Conservation (phyloP, 176 grass and related monocot species). For the Thalia dealbata region DNA sequence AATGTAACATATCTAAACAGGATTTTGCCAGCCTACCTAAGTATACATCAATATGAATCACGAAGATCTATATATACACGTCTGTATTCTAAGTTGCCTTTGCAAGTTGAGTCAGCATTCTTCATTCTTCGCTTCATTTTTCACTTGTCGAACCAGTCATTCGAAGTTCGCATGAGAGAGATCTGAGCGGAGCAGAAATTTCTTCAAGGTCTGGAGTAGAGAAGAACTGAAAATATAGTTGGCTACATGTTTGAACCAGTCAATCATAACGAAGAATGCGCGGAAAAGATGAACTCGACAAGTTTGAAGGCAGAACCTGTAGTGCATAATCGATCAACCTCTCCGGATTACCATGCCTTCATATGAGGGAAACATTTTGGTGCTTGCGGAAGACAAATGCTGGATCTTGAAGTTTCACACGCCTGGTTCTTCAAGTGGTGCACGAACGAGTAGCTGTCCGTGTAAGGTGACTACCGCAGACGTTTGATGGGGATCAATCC, state of each 20-base stretch:
- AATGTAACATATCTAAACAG: too few species aligned
- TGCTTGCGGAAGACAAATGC: background rate
- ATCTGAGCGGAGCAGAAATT: too few species aligned
- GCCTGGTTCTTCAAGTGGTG: slow-evolving; percentile 34
- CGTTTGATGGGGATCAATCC: slow-evolving; percentile 87
- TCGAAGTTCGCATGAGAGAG: too few species aligned
- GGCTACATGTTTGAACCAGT: too few species aligned
- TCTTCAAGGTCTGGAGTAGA: too few species aligned
- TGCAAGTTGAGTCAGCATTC: background rate
- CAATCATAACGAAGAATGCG: too few species aligned
- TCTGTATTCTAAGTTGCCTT: background rate
- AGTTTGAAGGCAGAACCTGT: background rate
- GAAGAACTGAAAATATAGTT: too few species aligned
- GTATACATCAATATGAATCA: too few species aligned
- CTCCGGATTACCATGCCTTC: background rate
- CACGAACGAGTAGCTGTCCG: slow-evolving; percentile 91
- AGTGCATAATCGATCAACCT: background rate
- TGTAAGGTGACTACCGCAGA: slow-evolving; percentile 97
- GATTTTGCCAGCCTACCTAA: too few species aligned
- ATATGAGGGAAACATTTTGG: background rate
- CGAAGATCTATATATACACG: too few species aligned
- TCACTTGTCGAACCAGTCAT: background rate
- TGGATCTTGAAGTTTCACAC: background rate
- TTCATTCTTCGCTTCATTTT: background rate
- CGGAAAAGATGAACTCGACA: background rate